Evolutionary conservation across 106 monocot species (phyloP), one percentile per base, ranked within the genome.

Genomic region (Apostasia shenzhenica): DNA sequence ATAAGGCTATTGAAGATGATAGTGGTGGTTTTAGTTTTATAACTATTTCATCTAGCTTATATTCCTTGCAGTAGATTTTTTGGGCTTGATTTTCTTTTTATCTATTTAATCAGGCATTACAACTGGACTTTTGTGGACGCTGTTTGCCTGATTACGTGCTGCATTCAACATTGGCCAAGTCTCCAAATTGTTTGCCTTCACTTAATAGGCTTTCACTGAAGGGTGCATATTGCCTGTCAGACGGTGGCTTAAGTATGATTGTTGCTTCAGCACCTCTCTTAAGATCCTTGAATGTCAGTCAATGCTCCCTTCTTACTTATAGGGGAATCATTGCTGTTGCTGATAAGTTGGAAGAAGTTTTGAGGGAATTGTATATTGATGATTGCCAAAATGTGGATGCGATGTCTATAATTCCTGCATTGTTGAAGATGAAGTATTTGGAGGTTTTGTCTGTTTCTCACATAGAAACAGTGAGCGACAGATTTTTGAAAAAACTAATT

Each of bases 241-340:
- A 95, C 74, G 76, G 70, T 57, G 95, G 91, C 41, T 67, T 95
- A 73, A 70, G 61, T 55, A 74, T 80, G 60, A 77, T 95, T 71
- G 69, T 68, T 73, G 52, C 75, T 77, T 80, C 95, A 26, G 88
- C 95, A 42, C 88, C 95, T 46, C 50, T 44, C 26, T 67, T 95
- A 53, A 66, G 66, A 48, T 86, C 86, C 37, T 42, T 95, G 47
- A 80, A 95, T 75, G 70, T 95, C 71, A 66, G 72, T 38, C 78
- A 86, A 8, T 95, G 95, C 61, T 89, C 91, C n/a, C 83, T 91
- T 48, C 39, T 95, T 56, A 88, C 88, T 3, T 86, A 85, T 6
- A 45, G 40, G 75, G 95, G 95, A 58, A 77, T 95, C 60, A 72
- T 45, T 55, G 65, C 14, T 63, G 11, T 95, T 40, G 40, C 76